phyloP scores from a whole-genome alignment of 441 rosid genomes.

The Adansonia grandidieri region DNA sequence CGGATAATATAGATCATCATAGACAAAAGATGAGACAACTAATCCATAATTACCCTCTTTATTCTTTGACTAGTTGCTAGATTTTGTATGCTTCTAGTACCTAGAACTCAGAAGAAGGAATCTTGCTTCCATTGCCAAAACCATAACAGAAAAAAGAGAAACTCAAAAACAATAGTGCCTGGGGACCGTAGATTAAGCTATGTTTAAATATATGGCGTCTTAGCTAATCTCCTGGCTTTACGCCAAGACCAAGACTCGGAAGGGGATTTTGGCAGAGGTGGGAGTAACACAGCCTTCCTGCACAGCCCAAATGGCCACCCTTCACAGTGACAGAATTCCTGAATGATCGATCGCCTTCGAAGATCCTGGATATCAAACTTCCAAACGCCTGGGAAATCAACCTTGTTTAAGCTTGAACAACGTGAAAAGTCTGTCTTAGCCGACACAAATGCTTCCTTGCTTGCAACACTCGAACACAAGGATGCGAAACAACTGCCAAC shows the following conservation, averaged over 20 bases:
- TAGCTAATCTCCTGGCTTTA: conserved; percentile 48
- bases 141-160: neutral
- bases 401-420: conserved; percentile 56
- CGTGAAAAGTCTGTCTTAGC: conserved; percentile 60
- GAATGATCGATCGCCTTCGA: conserved; percentile 55
- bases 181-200: neutral
- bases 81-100: neutral
- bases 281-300: conserved; percentile 62
- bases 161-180: too few species aligned
- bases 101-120: neutral
- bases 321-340: conserved; percentile 69
- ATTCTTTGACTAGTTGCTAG: neutral
- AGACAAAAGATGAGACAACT: neutral
- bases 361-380: conserved; percentile 38
- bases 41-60: neutral
- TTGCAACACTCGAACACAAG: conserved; percentile 55
- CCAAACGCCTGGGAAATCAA: conserved; percentile 42
- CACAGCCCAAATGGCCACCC: conserved; percentile 94
- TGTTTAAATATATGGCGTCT: conserved; percentile 37
- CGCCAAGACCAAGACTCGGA: conserved; percentile 93
- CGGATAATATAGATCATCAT: too few species aligned
- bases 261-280: conserved; percentile 88
- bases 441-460: conserved; percentile 61
- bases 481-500: conserved; percentile 64
- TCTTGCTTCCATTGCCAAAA: conserved; percentile 8